Evolutionary conservation across 2,329 filamentous ascomycete species (phyloP).

Genomic region (Scedosporium dehoogii): DNA sequence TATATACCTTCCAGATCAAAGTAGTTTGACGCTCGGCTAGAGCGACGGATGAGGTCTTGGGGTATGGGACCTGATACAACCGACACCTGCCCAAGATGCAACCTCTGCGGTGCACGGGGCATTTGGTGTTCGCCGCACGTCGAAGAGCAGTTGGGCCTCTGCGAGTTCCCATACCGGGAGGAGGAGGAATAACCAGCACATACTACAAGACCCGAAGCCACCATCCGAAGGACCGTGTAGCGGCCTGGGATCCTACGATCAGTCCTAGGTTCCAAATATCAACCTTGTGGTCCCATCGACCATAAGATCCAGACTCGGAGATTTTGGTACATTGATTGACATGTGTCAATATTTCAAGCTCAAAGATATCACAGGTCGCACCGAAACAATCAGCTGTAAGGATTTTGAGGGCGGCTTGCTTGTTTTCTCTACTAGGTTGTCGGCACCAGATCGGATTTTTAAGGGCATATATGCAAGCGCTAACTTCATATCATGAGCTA

Average conservation of each 20-base stretch:
- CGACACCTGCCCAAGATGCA: conserved; percentile 17
- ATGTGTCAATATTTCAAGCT: conserved; percentile 13
- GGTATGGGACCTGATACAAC: conserved; percentile 14
- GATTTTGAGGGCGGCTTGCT: conserved; percentile 19
- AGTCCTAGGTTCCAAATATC: conserved; percentile 17
- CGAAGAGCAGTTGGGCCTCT: conserved; percentile 14
- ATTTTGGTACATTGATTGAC: conserved; percentile 7
- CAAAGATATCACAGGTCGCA: conserved; percentile 9
- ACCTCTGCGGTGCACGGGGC: conserved; percentile 14
- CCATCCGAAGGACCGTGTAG: neutral
- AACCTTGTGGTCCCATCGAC: conserved; percentile 15
- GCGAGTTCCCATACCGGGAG: conserved; percentile 15
- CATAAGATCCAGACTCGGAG: neutral
- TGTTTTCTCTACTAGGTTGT: neutral
- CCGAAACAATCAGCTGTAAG: conserved; percentile 13
- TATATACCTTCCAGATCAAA: neutral
- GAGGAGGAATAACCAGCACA: neutral
- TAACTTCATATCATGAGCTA: conserved; percentile 12
- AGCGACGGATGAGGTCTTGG: conserved; percentile 7
- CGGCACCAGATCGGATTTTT: neutral
- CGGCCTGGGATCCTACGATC: conserved; percentile 7
- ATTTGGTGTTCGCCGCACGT: conserved; percentile 13
- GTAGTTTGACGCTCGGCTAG: neutral
- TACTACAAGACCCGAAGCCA: neutral
- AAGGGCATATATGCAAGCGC: neutral